A percentile compares a stretch with the other conserved stretches of the same genome.
Conservation (phyloP, 1,284 basidiomycete genomes). For the Cutaneotrichosporon cavernicola region DNA sequence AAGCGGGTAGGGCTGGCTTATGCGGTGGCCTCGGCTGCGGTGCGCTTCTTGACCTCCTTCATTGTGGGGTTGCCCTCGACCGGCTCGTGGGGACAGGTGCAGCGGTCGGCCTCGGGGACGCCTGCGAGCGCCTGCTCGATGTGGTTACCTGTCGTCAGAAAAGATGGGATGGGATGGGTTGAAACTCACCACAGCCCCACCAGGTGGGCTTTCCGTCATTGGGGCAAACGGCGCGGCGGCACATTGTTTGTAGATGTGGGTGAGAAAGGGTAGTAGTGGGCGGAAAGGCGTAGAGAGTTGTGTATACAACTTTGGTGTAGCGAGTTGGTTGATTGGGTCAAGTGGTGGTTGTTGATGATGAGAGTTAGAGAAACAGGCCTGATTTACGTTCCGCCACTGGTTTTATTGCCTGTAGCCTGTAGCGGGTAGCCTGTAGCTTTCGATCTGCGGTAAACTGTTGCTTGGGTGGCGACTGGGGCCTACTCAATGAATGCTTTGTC, state of each 20-base stretch:
- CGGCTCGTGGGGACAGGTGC: constrained; percentile 46
- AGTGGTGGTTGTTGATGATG: not conserved
- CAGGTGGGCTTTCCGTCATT: constrained; percentile 53
- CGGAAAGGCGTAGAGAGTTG: not conserved
- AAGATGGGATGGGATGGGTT: too few relatives aligned
- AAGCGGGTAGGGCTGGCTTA: not conserved
- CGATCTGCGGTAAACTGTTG: too few relatives aligned
- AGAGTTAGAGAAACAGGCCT: not conserved
- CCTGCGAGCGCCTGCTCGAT: constrained; percentile 43
- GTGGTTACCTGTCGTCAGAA: constrained; percentile 40
- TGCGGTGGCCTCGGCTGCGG: constrained; percentile 2
- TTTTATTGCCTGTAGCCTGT: not conserved
- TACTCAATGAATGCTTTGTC: not conserved
- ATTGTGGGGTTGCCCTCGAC: constrained; percentile 39
- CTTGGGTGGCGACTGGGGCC: not conserved
- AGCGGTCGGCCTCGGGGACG: constrained; percentile 39
- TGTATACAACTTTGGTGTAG: not conserved
- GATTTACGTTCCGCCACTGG: not conserved
- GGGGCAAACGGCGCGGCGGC: constrained; percentile 48
- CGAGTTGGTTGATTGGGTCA: not conserved
- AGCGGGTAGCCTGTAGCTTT: too few relatives aligned
- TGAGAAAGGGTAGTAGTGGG: not conserved
- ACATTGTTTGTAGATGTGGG: constrained; percentile 37
- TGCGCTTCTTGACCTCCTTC: constrained; percentile 35
- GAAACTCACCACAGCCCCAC: constrained; percentile 53